Base-by-base conservation (phyloP, 805 yeast genomes). In the Hanseniaspora guilliermondii region DNA sequence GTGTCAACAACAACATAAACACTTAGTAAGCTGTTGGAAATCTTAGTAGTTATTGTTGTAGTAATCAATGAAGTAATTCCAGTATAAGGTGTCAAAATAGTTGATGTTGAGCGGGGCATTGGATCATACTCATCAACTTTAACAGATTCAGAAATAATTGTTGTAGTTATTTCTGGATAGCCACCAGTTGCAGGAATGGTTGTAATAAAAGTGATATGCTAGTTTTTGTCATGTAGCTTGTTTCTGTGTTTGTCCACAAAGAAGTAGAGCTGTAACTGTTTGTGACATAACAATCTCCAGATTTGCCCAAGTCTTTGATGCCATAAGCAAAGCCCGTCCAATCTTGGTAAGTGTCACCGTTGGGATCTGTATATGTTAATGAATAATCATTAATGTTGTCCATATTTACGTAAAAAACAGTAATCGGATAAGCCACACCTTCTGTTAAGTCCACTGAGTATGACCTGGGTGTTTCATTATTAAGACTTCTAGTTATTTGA, bases 391-490 rank as follows among this genome's bases (percentile, higher is more conserved):
- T 60, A 7, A 53, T 48, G 42, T 48, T 53, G n/a, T 47, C 55
- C 24, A 55, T 53, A 46, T 66, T 65, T 19, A 57, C 53, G 33
- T 56, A 62, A 14, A 61, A 59, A 22, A 65, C 45, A 55, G 64
- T 60, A 3, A 65, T 38, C 6, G 70, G 70, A 55, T 66, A 67
- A 48, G 60, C 63, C 25, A 45, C 39, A n/a, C 69, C 69, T 2
- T 56, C 61, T 4, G 53, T 37, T 41, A 65, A 57, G 41, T 61
- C 59, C 24, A 59, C 54, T 4, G 61, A 47, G 25, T 47, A 17
- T 1, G n/a, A 40, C 19, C 24, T 32, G 25, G 17, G 6, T 3
- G 41, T 5, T 4, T 35, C 54, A 16, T 6, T 21, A 2, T 9
- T 8, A 17, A 19, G 33, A 4, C 22, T 19, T 21, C 17, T 24